Evolutionary conservation across 2,329 filamentous ascomycete genomes (phyloP), one percentile per base, ranked within the genome.

Genomic region (Aspergillus tamarii): DNA sequence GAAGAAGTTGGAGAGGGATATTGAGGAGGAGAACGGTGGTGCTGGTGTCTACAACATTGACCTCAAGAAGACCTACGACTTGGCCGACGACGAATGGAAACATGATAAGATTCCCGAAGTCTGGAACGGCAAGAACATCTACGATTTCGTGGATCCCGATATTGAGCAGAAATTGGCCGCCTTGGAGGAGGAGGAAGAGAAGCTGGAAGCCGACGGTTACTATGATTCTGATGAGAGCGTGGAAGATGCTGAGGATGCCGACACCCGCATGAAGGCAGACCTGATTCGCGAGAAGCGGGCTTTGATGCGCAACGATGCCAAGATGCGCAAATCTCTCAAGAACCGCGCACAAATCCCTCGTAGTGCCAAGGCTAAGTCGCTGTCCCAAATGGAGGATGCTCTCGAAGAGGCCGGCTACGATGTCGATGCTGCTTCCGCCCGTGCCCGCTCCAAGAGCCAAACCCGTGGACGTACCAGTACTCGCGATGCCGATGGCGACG

Each of bases 21-120:
- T 96, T 67, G 93, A 99, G 80, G 92, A 89, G 72, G 92, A 96
- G 81, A 92, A 97, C 65, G 95, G 95, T 62, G 95, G 95, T 72
- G 91, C 95, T 48, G 95, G 96, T 82, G 95, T 99, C 56, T 98
- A 91, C 87, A 98, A 93, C 78, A 89, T 97, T 72, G 93, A 99
- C 76, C 86, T 98, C 74, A 91, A 92, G 78, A 88, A 92, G 76
- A 91, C 95, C 75, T 99, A 96, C 79, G 81, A 93, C 19, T 88
- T 98, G 67, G 92, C 91, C 67, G 88, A 97, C 76, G 88, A 91
- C 48, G 93, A 95, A 63, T 98, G 95, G 95, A 97, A 96, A 79
- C 88, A 97, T 77, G 96, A 99, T 83, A 93, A 91, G 81, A 91
- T 98, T 61, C 95, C 95, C 36, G 95, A 99, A 80, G 85, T 97